Conservation (phyloP, 768 basidiomycete genomes). For the Phlegmacium glaucopus region DNA sequence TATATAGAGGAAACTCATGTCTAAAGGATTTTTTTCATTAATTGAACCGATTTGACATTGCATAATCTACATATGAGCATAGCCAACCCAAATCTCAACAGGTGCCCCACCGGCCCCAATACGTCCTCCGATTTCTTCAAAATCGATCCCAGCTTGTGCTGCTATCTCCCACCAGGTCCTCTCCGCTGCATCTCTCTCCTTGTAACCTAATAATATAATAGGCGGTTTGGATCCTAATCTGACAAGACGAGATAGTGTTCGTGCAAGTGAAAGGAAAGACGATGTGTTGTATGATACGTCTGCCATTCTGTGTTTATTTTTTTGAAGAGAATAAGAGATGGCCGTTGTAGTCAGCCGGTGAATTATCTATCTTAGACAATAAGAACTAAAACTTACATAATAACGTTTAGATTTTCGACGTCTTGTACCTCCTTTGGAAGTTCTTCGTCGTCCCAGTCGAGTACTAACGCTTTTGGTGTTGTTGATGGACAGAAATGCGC, state of each 20-base stretch:
- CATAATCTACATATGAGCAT: neutral
- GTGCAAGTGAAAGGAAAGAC: slow-evolving; percentile 74
- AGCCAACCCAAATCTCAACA: slow-evolving; percentile 62
- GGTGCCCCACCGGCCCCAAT: slow-evolving; percentile 59
- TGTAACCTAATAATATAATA: slow-evolving; percentile 74
- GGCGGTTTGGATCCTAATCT: slow-evolving; percentile 29
- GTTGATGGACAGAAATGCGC: slow-evolving; percentile 26
- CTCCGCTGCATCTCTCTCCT: slow-evolving; percentile 79
- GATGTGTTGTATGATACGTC: slow-evolving; percentile 91
- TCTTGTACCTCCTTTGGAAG: slow-evolving; percentile 43
- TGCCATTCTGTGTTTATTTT: slow-evolving; percentile 62
- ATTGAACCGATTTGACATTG: slow-evolving; percentile 6
- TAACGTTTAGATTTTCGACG: slow-evolving; percentile 50
- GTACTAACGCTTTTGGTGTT: slow-evolving; percentile 33
- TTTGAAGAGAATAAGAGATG: too few relatives aligned
- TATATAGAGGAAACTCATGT: slow-evolving; percentile 22
- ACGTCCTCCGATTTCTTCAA: slow-evolving; percentile 53
- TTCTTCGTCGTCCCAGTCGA: slow-evolving; percentile 75
- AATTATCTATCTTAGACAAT: neutral
- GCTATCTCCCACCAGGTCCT: slow-evolving; percentile 69
- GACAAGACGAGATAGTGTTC: slow-evolving; percentile 58
- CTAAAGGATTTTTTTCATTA: slow-evolving; percentile 20
- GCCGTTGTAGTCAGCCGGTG: neutral
- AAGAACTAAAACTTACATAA: slow-evolving; percentile 52
- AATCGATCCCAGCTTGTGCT: slow-evolving; percentile 45